These are phyloP conservation scores for Clavariopsis aquatica DNA, from an alignment of 495 filamentous ascomycete species.

Conservation along the genomic window DNA sequence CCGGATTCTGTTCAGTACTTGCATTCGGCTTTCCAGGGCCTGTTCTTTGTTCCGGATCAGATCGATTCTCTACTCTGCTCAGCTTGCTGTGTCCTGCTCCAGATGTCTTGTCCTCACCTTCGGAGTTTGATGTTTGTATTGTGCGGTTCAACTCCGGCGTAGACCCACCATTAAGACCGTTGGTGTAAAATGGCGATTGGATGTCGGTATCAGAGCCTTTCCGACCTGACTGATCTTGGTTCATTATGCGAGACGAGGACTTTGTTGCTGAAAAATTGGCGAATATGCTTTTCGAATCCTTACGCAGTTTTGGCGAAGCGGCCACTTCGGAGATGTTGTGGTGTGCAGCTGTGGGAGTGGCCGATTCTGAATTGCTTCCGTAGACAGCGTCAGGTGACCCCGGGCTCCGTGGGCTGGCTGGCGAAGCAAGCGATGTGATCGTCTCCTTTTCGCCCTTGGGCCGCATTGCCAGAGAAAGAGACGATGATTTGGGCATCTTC, in stretches of 20 bases:
- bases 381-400: slow-evolving; percentile 12
- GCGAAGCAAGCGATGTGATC: slow-evolving; percentile 7
- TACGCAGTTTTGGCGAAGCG: slow-evolving; percentile 50
- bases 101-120: slow-evolving; percentile 1
- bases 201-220: slow-evolving; percentile 15
- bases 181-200: slow-evolving; percentile 23
- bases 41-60: slow-evolving; percentile 19
- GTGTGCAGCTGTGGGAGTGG: slow-evolving; percentile 57
- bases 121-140: slow-evolving; percentile 29
- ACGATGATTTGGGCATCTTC: slow-evolving; percentile 41
- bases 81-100: neutral
- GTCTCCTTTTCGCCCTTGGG: slow-evolving; percentile 27
- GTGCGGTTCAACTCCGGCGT: slow-evolving; percentile 37
- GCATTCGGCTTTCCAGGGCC: slow-evolving; percentile 15
- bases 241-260: slow-evolving; percentile 49
- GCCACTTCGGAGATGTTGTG: slow-evolving; percentile 57
- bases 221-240: slow-evolving; percentile 37
- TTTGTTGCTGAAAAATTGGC: slow-evolving; percentile 59
- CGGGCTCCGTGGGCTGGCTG: slow-evolving; percentile 31
- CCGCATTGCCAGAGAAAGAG: slow-evolving; percentile 38
- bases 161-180: slow-evolving; percentile 30
- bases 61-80: slow-evolving; percentile 25
- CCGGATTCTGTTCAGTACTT: slow-evolving; percentile 2
- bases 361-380: slow-evolving; percentile 34
- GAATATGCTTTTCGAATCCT: slow-evolving; percentile 60